phyloP scores from a whole-genome alignment of 306 rosid species.

The Rosa lucieae region DNA sequence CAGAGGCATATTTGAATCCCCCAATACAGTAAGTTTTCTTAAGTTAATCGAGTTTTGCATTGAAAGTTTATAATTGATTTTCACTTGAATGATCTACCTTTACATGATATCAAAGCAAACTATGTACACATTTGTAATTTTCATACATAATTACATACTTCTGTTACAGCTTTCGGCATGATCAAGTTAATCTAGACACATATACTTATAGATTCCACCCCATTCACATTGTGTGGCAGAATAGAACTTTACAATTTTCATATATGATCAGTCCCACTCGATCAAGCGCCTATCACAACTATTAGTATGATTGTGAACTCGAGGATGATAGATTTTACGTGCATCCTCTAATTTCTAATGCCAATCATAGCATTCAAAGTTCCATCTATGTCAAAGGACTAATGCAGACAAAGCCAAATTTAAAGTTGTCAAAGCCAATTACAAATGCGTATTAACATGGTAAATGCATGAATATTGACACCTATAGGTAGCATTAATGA shows the following conservation, averaged over 20 bases:
- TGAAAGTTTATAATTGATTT: not conserved
- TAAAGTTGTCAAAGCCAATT: conserved; percentile 1
- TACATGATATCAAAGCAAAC: not conserved
- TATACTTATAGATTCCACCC: not conserved
- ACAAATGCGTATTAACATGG: not conserved
- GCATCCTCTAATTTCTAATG: not conserved
- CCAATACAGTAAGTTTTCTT: too few species aligned
- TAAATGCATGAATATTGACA: not conserved
- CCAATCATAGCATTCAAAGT: not conserved
- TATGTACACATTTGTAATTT: not conserved
- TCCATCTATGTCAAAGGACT: not conserved
- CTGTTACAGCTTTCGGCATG: not conserved
- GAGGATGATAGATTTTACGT: not conserved
- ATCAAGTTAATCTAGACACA: not conserved
- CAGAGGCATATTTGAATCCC: too few species aligned
- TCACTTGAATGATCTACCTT: not conserved
- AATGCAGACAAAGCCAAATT: not conserved
- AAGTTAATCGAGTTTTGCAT: not conserved
- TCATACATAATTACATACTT: not conserved
- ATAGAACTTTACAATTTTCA: not conserved
- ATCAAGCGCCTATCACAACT: not conserved
- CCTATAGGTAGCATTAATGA: not conserved
- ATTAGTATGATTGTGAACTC: conserved; percentile 1
- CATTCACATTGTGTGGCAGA: not conserved
- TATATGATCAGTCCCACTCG: not conserved